Evolutionary conservation across 225 moss, liverwort and hornwort genomes (phyloP).

Genomic region (Rhytidiadelphus loreus): DNA sequence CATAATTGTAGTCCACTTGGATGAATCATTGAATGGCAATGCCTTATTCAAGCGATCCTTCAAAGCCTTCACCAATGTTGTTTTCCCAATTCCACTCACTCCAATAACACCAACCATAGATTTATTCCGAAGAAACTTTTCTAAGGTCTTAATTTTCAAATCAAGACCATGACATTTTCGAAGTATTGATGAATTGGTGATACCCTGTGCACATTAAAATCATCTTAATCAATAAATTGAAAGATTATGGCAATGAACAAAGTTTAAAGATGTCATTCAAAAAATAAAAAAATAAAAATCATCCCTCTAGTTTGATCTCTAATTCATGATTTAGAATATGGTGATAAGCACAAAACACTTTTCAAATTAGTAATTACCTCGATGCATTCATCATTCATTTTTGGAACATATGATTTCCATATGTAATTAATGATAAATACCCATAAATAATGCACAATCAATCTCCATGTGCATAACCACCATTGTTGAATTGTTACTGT

Average conservation of each 20-base stretch:
- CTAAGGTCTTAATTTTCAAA: neutral
- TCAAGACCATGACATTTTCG: neutral
- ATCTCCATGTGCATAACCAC: neutral
- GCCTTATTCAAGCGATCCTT: neutral
- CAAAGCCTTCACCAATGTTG: neutral
- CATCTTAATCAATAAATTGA: neutral
- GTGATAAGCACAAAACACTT: fast-evolving
- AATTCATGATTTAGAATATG: neutral
- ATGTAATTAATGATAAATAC: neutral
- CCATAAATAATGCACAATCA: no score
- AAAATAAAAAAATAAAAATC: neutral
- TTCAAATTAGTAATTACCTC: neutral
- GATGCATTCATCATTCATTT: neutral
- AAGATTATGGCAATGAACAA: neutral
- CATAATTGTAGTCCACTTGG: neutral
- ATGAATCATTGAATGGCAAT: neutral
- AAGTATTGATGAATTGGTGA: neutral
- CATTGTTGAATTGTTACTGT: fast-evolving
- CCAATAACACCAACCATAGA: neutral
- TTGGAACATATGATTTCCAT: neutral
- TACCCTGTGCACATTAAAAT: neutral
- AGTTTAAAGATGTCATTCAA: neutral
- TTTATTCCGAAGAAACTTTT: neutral
- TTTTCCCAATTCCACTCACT: neutral
- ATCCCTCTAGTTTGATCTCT: neutral